Base-by-base conservation (phyloP, 1,284 basidiomycete species). In the Malassezia yamatoensis region DNA sequence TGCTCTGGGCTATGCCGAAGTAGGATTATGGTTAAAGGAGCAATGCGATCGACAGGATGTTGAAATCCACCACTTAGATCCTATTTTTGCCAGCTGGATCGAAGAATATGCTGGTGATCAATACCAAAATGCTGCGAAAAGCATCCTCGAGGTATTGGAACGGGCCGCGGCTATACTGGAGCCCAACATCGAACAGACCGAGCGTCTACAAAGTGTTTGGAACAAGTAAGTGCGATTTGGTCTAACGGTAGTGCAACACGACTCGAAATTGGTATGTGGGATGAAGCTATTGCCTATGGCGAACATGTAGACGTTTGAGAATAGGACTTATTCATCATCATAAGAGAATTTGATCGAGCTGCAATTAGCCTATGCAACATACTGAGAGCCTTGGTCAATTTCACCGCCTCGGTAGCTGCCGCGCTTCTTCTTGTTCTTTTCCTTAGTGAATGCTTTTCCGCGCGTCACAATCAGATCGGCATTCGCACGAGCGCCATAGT, bases 341-440 rank as follows among this genome's bases (percentile, higher is more conserved):
- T 74, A 70, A 24, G 62, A 60, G 50, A 74, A 74, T 59, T 74
- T 74, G 63, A 74, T 71, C 18, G 65, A 67, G 58, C 64, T 67
- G 59, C 39, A 4, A 37, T 60, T 9, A 44, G 38, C 43, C 2
- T 6, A 20, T 29, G 13, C 18, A 7, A 58, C 56, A 37, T 40
- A 74, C 72, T 72, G 66, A 8, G 54, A 58, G 15, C 66, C 65
- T 21, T 68, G 63, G 21, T 70, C 70, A 50, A 74, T 74, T 62
- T 61, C 62, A 20, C 74, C 74, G 24, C 75, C 75, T 29, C 67
- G 55, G 59, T 76, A 76, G 46, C 60, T 76, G 3, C 90, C 93
- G 65, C 87, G 80, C 79, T 98, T 96, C 79, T 96, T 96, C 83
- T 98, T 98, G 79, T 96, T 96, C 79, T 98, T 96, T 80, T 96